phyloP scores from a whole-genome alignment of 192 early-diverging fungal genomes.

The Fimicolochytrium jonesii region DNA sequence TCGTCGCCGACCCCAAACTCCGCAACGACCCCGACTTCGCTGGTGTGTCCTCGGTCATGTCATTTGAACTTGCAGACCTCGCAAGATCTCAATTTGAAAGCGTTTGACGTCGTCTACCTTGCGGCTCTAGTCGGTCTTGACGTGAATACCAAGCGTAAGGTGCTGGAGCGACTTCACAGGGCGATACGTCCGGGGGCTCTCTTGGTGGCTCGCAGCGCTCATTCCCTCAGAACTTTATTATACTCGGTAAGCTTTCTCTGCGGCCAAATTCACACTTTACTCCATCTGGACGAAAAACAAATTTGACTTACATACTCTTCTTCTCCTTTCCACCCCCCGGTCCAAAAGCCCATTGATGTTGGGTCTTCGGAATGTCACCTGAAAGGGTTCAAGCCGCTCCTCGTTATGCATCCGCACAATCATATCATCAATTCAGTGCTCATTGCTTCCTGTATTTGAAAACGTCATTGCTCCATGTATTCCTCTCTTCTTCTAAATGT shows the following conservation, averaged over 20 bases:
- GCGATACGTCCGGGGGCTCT: slow-evolving; percentile 4
- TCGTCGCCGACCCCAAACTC: neutral
- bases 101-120: slow-evolving; percentile 14
- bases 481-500: too few relatives aligned
- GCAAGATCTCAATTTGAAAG: neutral
- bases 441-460: too few relatives aligned
- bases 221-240: neutral
- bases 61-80: neutral
- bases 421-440: slow-evolving; percentile 19
- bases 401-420: slow-evolving; percentile 17
- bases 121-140: slow-evolving; percentile 11
- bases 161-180: neutral
- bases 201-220: slow-evolving; percentile 6
- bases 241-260: slow-evolving; percentile 7
- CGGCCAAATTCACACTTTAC: neutral
- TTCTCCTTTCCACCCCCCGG: too few relatives aligned
- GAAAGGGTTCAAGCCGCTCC: neutral
- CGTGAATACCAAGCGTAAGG: neutral
- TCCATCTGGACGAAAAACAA: neutral
- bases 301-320: neutral
- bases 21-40: too few relatives aligned
- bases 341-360: neutral
- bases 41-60: neutral
- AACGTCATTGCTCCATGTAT: too few relatives aligned
- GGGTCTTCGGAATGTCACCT: too few relatives aligned